These are phyloP conservation scores for Scedosporium boydii DNA, from an alignment of 2,329 filamentous ascomycete species.

Conservation along the genomic window DNA sequence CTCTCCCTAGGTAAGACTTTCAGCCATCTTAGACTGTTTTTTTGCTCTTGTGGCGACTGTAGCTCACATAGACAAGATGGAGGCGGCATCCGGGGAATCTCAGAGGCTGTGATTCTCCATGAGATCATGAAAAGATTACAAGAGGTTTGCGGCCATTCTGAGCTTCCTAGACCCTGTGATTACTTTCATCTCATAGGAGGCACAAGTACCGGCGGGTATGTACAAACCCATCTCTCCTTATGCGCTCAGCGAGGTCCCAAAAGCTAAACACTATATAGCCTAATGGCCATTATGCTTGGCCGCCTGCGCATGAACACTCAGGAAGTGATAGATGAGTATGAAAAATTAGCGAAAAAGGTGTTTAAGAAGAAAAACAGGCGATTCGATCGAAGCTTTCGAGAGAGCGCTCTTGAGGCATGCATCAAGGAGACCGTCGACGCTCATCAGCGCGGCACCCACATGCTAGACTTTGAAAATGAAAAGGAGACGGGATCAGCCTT, in stretches of 20 bases:
- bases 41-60: background rate
- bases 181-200: constrained; percentile 20
- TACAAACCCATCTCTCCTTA: background rate
- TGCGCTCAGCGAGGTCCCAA: background rate
- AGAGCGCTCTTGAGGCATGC: constrained; percentile 20
- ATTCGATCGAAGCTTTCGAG: constrained; percentile 5
- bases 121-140: constrained; percentile 15
- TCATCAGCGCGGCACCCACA: constrained; percentile 9
- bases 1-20: constrained; percentile 9
- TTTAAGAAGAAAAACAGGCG: constrained; percentile 21
- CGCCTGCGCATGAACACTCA: constrained; percentile 31
- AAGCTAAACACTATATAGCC: constrained; percentile 15
- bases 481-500: constrained; percentile 15
- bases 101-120: constrained; percentile 16
- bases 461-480: constrained; percentile 12
- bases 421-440: constrained; percentile 15
- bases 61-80: constrained; percentile 11
- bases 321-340: constrained; percentile 31
- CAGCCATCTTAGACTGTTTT: no score
- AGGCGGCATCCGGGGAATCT: constrained; percentile 17
- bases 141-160: constrained; percentile 8
- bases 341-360: constrained; percentile 23
- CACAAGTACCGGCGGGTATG: constrained; percentile 20
- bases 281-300: constrained; percentile 38
- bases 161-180: constrained; percentile 16